These are phyloP conservation scores for Phycomyces nitens DNA, from an alignment of 192 early-diverging fungal genomes.

Conservation along the genomic window DNA sequence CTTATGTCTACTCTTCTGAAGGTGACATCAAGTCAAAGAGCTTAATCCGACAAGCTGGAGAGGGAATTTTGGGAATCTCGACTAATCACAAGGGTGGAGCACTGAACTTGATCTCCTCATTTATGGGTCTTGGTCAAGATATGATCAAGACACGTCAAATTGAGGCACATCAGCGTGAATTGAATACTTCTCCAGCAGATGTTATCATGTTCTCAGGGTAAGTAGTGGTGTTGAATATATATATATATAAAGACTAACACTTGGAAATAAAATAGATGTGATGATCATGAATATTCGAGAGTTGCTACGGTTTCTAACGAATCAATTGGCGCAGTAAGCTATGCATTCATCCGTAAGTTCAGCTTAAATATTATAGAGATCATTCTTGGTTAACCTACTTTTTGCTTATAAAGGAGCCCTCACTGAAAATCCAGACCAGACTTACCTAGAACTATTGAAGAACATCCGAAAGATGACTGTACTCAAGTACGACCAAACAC, in stretches of 20 bases:
- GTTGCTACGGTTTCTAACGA: conserved; percentile 57
- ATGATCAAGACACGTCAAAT: conserved; percentile 35
- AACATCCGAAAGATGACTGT: conserved; percentile 61
- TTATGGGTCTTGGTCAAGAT: conserved; percentile 45
- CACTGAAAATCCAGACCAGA: conserved; percentile 48
- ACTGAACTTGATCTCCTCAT: conserved; percentile 26
- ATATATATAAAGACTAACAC: neutral
- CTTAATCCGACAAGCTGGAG: conserved; percentile 44
- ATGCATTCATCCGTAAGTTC: conserved; percentile 61
- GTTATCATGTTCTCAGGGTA: conserved; percentile 80
- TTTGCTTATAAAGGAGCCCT: neutral
- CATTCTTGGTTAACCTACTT: neutral
- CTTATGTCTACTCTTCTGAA: conserved; percentile 71
- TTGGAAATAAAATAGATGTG: conserved; percentile 45
- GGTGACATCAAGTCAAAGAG: conserved; percentile 54
- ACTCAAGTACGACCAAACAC: conserved; percentile 68
- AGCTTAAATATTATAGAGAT: neutral
- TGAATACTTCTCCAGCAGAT: conserved; percentile 56
- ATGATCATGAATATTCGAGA: conserved; percentile 77
- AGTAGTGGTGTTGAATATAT: conserved; percentile 12
- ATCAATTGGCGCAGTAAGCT: conserved; percentile 73
- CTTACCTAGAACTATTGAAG: conserved; percentile 73
- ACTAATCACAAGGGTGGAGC: conserved; percentile 42
- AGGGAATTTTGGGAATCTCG: conserved; percentile 40
- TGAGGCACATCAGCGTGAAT: conserved; percentile 17